Evolutionary conservation across 768 basidiomycete genomes (phyloP).

Genomic region (Baorangia bicolor): DNA sequence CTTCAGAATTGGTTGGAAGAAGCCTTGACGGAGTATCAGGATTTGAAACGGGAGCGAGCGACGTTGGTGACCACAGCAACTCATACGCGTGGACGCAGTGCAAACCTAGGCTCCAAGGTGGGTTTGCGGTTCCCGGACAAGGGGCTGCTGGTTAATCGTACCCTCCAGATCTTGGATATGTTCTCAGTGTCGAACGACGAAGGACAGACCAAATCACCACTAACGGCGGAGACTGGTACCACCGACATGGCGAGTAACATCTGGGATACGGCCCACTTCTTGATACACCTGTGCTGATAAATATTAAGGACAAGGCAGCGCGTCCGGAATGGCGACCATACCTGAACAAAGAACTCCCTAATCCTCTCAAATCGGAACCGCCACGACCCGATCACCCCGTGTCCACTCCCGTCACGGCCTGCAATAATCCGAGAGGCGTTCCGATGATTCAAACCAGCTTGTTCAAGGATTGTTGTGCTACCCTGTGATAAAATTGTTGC

Average conservation of each 20-base stretch:
- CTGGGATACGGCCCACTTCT: neutral
- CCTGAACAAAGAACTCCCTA: constrained; percentile 10
- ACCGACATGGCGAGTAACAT: neutral
- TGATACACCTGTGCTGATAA: neutral
- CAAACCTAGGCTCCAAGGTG: constrained; percentile 11
- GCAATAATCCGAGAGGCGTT: neutral
- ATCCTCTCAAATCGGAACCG: constrained; percentile 4
- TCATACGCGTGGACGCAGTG: neutral
- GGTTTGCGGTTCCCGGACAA: neutral
- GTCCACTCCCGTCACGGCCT: neutral
- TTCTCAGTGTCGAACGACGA: constrained; percentile 8
- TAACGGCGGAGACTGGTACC: neutral
- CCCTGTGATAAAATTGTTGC: neutral
- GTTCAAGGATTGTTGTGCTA: neutral
- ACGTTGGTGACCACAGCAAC: neutral
- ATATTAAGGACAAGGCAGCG: constrained; percentile 5
- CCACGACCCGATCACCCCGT: neutral
- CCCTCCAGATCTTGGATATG: constrained; percentile 3
- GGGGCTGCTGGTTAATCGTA: neutral
- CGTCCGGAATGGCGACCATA: neutral
- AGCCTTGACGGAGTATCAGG: constrained; percentile 14
- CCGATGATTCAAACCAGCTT: neutral
- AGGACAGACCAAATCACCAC: neutral
- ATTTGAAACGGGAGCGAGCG: constrained; percentile 24
- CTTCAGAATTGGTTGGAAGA: constrained; percentile 23